Evolutionary conservation across 2,329 filamentous ascomycete species (phyloP).

Genomic region (Aspergillus niger): DNA sequence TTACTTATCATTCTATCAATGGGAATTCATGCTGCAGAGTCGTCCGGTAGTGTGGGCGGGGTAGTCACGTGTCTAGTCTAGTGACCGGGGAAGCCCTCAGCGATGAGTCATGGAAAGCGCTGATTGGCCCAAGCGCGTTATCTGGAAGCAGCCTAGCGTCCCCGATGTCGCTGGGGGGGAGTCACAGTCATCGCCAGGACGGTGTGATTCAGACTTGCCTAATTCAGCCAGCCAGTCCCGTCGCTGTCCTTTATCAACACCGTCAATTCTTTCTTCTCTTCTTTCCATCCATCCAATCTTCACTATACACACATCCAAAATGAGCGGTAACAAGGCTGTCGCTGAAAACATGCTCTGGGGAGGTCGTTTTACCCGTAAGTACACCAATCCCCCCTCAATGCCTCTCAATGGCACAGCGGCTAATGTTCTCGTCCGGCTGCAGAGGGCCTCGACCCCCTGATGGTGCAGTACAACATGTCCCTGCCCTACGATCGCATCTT

Average conservation of each 20-base stretch:
- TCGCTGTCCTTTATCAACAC: neutral
- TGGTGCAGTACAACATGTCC: constrained; percentile 81
- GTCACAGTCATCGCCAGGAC: too few species aligned
- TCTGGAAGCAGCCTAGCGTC: constrained; percentile 10
- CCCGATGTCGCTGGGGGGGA: constrained; percentile 17
- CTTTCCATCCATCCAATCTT: constrained; percentile 11
- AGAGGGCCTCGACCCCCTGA: constrained; percentile 82
- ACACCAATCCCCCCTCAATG: constrained; percentile 10
- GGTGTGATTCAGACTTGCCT: constrained; percentile 9
- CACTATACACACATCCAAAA: constrained; percentile 24
- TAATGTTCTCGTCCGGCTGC: constrained; percentile 22
- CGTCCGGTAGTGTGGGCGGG: too few species aligned
- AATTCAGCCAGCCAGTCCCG: constrained; percentile 6
- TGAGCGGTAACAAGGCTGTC: constrained; percentile 41
- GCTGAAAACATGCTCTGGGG: constrained; percentile 61
- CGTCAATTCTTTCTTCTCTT: constrained; percentile 1
- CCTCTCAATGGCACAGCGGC: constrained; percentile 19
- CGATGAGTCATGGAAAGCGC: neutral
- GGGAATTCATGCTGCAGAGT: too few species aligned
- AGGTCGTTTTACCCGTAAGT: constrained; percentile 61
- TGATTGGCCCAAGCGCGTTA: neutral
- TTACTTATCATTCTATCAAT: too few species aligned
- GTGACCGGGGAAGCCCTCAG: neutral
- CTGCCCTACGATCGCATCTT: constrained; percentile 78
- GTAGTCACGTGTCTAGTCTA: neutral